Percentiles rank a stretch among this genome's conserved stretches.
Conservation (phyloP, 305 asterid species). For the Striga hermonthica region DNA sequence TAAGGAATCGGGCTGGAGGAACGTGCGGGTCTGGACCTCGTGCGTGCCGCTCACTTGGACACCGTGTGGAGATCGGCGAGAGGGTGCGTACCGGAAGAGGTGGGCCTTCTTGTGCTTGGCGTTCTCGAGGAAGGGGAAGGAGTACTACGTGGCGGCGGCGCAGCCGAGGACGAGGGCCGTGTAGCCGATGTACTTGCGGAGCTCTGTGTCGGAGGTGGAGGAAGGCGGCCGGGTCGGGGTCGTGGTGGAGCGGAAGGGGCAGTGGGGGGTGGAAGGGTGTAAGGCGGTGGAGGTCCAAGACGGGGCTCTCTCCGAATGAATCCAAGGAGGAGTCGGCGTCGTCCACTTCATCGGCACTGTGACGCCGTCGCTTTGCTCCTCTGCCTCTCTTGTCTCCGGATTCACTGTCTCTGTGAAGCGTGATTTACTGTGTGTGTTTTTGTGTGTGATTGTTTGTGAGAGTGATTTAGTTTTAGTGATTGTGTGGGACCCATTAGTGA, state of each 20-base stretch:
- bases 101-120: constrained; percentile 87
- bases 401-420: no score
- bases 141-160: constrained; percentile 84
- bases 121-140: constrained; percentile 75
- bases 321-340: no score
- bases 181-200: constrained; percentile 85
- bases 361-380: no score
- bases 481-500: no score
- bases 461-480: no score
- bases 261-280: constrained; percentile 25
- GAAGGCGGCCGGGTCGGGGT: constrained; percentile 38
- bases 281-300: constrained; percentile 24
- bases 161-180: constrained; percentile 67
- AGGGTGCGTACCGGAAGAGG: constrained; percentile 86
- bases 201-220: constrained; percentile 61
- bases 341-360: no score
- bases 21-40: constrained; percentile 80
- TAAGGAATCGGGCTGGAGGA: constrained; percentile 68
- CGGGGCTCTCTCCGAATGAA: no score
- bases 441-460: no score
- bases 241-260: constrained; percentile 36
- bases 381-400: no score
- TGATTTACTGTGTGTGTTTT: no score
- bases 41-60: constrained; percentile 96
- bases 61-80: constrained; percentile 84